Percentiles rank a stretch among this genome's conserved stretches.
These are phyloP conservation scores for Dipteronia dyeriana DNA, from an alignment of 345 rosid species.

Conservation along the genomic window DNA sequence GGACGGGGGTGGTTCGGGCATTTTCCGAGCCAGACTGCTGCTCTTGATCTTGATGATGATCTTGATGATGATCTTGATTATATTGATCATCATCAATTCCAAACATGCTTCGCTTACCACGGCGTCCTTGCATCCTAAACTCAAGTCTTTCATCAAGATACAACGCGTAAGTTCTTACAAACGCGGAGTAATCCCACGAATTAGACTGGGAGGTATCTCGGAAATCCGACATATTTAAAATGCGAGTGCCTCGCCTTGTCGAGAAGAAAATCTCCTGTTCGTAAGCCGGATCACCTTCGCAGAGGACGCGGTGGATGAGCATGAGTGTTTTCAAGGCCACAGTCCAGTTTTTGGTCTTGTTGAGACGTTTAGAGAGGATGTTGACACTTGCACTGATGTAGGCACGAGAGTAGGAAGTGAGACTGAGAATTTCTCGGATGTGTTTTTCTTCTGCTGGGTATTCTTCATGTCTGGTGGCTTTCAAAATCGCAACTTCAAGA, in stretches of 20 bases:
- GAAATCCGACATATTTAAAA: slow-evolving; percentile 85
- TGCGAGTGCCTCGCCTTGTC: slow-evolving; percentile 75
- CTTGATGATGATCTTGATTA: not conserved
- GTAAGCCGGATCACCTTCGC: slow-evolving; percentile 69
- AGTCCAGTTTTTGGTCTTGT: slow-evolving; percentile 82
- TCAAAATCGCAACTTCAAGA: slow-evolving; percentile 82
- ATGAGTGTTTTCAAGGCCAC: slow-evolving; percentile 83
- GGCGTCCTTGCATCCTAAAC: slow-evolving; percentile 61
- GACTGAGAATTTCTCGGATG: slow-evolving; percentile 70
- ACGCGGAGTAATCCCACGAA: slow-evolving; percentile 85
- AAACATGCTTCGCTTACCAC: slow-evolving; percentile 53
- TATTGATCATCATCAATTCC: slow-evolving; percentile 44
- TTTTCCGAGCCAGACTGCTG: slow-evolving; percentile 30
- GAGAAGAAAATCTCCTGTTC: slow-evolving; percentile 95
- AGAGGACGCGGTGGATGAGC: slow-evolving; percentile 61
- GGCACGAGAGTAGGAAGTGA: slow-evolving; percentile 66
- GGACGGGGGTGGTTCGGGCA: slow-evolving; percentile 45
- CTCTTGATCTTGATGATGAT: slow-evolving; percentile 31
- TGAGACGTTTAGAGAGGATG: slow-evolving; percentile 64
- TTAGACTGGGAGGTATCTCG: slow-evolving; percentile 54
- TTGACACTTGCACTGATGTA: slow-evolving; percentile 56
- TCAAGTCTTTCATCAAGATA: slow-evolving; percentile 84
- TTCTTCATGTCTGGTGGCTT: slow-evolving; percentile 88
- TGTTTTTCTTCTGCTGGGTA: slow-evolving; percentile 79
- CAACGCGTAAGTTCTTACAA: slow-evolving; percentile 71